These are phyloP conservation scores for Russula earlei DNA, from an alignment of 768 basidiomycete genomes.

Conservation along the genomic window DNA sequence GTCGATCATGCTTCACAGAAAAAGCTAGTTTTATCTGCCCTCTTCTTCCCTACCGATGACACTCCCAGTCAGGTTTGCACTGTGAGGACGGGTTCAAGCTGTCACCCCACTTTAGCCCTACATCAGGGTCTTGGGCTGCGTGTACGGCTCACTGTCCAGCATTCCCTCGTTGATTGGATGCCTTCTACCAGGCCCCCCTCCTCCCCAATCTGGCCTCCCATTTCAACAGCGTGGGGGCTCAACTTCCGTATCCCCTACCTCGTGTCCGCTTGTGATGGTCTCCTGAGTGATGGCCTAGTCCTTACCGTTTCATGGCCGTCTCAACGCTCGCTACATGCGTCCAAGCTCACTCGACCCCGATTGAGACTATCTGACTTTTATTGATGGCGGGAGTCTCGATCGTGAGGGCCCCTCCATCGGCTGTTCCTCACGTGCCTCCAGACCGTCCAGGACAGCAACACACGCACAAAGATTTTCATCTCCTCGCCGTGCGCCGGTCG, in stretches of 20 bases:
- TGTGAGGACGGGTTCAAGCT: not conserved
- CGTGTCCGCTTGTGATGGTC: conserved; percentile 10
- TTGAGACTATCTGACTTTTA: not conserved
- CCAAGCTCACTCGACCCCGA: not conserved
- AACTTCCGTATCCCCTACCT: conserved; percentile 4
- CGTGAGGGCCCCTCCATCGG: conserved; percentile 5
- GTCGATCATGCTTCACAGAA: not conserved
- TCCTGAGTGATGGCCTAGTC: conserved; percentile 1
- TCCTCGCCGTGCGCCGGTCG: not conserved
- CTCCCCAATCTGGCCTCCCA: not conserved
- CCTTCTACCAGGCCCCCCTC: not conserved
- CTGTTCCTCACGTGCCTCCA: not conserved
- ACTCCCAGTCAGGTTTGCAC: not conserved
- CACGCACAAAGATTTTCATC: not conserved
- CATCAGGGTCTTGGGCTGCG: not conserved
- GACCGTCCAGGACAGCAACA: not conserved
- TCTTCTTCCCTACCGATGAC: not conserved
- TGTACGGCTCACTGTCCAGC: not conserved
- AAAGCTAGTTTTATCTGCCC: not conserved
- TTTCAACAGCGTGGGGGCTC: not conserved
- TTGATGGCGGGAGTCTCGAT: not conserved
- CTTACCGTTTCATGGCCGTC: conserved; percentile 1
- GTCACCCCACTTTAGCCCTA: not conserved
- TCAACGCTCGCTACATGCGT: conserved; percentile 8
- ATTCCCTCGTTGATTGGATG: not conserved